Base-by-base conservation (phyloP, 345 rosid species). In the Syzygium oleosum region DNA sequence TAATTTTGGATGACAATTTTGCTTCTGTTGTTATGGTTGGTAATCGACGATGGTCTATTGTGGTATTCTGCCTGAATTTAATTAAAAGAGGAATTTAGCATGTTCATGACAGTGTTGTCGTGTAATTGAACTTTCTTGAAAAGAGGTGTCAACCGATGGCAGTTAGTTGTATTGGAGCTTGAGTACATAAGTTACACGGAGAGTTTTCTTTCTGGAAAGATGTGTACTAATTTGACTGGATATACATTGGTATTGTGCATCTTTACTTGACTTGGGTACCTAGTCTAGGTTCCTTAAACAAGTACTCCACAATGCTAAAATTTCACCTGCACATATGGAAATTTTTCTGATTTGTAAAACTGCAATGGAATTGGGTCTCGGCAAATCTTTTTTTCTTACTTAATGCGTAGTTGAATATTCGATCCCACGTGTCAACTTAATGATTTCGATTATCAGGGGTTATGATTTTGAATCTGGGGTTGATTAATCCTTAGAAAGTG, bases 1-100 rank as follows among this genome's bases (percentile, higher is more conserved):
- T 98, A 73, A 96, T 98, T 85, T 91, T 98, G 93, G 99, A 98
- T 93, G 99, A 98, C 87, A 95, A 98, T 92, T 98, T 98, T 90
- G 93, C 96, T 92, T 96, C 99, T 27, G 99, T 98, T 90, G 99
- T 98, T 83, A 98, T 96, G 99, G 99, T 91, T 90, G 80, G 89
- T 87, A 51, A 25, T 84, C 2, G 21, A 31, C 13, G 78, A 19
- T 31, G 78, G 41, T 65, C 43, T 65, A 29, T 9, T 22, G 7
- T 65, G 78, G 22, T 65, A 29, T 7, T 29, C 22, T 31, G 43
- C 22, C 10, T 4, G 2, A 65, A 7, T 65, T 31, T 31, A 31
- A 29, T 65, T 65, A 65, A 65, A 31, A 4, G 3, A 31, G 78
- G 78, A 31, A 65, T 65, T 65, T 21, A 3, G 78, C 41, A 65